Evolutionary conservation across 1,284 basidiomycete species (phyloP).

Genomic region (Melampsora americana): DNA sequence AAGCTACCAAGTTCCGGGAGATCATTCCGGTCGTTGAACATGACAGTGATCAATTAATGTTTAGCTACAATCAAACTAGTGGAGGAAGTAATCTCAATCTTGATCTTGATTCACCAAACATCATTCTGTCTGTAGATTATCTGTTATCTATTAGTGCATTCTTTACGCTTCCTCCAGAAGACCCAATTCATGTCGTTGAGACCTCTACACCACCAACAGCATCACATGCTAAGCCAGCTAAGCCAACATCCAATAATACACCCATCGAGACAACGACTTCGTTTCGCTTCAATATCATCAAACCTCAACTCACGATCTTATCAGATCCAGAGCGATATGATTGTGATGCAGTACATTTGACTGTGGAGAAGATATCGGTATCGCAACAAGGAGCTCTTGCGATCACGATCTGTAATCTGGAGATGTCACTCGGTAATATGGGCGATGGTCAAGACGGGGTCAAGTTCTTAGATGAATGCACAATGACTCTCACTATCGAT

Average conservation of each 20-base stretch:
- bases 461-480: constrained; percentile 42
- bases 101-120: constrained; percentile 85
- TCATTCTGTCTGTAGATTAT: constrained; percentile 91
- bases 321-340: constrained; percentile 42
- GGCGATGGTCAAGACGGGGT: constrained; percentile 28
- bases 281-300: constrained; percentile 39
- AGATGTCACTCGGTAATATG: constrained; percentile 43
- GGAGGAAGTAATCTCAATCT: constrained; percentile 70
- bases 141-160: constrained; percentile 84
- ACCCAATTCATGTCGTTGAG: constrained; percentile 38
- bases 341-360: constrained; percentile 42
- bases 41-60: constrained; percentile 88
- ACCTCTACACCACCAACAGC: constrained; percentile 7
- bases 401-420: constrained; percentile 30
- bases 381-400: constrained; percentile 28
- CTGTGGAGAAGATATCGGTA: constrained; percentile 42
- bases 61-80: constrained; percentile 74
- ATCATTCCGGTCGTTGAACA: constrained; percentile 89
- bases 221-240: constrained; percentile 16
- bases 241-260: background rate
- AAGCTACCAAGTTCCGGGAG: constrained; percentile 78
- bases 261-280: constrained; percentile 2
- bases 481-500: constrained; percentile 36
- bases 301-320: constrained; percentile 36
- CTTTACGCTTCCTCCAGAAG: constrained; percentile 66